Conservation (phyloP, 208 protist genomes). For the Trypanosomatidae sp. region DNA sequence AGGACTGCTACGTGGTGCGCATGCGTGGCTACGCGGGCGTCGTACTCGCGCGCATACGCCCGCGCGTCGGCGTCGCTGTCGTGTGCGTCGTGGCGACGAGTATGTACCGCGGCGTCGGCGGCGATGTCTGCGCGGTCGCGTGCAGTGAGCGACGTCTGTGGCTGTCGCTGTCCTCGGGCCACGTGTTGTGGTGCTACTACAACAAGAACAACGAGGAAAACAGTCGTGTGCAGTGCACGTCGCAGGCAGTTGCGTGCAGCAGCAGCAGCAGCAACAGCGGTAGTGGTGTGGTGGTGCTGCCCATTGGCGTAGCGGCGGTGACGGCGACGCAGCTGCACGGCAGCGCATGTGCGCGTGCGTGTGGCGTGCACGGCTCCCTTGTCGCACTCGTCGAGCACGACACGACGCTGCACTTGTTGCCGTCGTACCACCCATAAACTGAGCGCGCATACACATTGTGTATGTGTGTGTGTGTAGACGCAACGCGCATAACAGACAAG, state of each 20-base stretch:
- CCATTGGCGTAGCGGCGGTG: slow-evolving; percentile 45
- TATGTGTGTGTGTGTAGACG: too few relatives aligned
- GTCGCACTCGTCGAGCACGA: slow-evolving; percentile 50
- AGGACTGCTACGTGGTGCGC: slow-evolving; percentile 44
- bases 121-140: slow-evolving; percentile 25
- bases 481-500: too few relatives aligned
- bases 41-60: slow-evolving; percentile 42
- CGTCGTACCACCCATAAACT: slow-evolving; percentile 50
- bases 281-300: slow-evolving; percentile 27
- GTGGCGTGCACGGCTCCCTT: slow-evolving; percentile 45
- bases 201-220: too few relatives aligned
- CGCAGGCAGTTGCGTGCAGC: too few relatives aligned
- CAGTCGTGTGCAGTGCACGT: not conserved
- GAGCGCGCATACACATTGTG: not conserved
- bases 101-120: slow-evolving; percentile 51
- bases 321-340: slow-evolving; percentile 19
- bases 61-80: slow-evolving; percentile 48
- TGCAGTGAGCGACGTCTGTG: slow-evolving; percentile 51
- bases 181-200: slow-evolving; percentile 68
- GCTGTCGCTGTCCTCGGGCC: slow-evolving; percentile 49
- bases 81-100: slow-evolving; percentile 45
- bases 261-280: slow-evolving; percentile 9
- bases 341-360: too few relatives aligned
- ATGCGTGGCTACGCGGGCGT: slow-evolving; percentile 40
- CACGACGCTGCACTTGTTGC: slow-evolving; percentile 31